Conservation (phyloP, 257 asterid genomes). For the Solanum peruvianum region DNA sequence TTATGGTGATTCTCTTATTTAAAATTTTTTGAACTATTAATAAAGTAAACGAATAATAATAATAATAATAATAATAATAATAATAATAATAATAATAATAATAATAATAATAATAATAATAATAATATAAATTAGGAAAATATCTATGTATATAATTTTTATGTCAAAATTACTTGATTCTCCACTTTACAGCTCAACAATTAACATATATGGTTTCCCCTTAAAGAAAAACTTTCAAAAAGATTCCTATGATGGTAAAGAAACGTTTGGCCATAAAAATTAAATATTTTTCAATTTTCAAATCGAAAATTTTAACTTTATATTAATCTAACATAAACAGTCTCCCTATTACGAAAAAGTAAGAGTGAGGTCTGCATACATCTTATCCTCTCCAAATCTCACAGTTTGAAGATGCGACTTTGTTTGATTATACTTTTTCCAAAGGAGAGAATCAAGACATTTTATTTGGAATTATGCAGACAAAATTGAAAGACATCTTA, state of each 20-base stretch:
- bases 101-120: neutral
- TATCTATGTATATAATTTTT: neutral
- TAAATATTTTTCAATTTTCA: neutral
- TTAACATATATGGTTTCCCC: neutral
- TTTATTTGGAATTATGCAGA: neutral
- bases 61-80: neutral
- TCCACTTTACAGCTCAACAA: neutral
- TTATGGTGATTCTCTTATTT: neutral
- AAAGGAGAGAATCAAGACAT: neutral
- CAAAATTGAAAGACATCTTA: neutral
- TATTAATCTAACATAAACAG: neutral
- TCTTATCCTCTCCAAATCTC: neutral
- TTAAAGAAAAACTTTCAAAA: neutral
- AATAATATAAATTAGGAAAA: neutral
- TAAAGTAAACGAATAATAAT: neutral
- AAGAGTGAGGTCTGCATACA: accelerated
- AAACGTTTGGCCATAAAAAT: neutral
- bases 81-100: neutral
- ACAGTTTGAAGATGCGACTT: neutral
- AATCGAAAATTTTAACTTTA: neutral
- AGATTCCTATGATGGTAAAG: neutral
- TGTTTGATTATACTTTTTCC: neutral
- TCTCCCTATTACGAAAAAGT: accelerated
- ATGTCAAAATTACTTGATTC: neutral
- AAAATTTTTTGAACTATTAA: neutral